These are phyloP conservation scores for Asterophora lycoperdoides DNA, from an alignment of 768 basidiomycete genomes.

Conservation along the genomic window DNA sequence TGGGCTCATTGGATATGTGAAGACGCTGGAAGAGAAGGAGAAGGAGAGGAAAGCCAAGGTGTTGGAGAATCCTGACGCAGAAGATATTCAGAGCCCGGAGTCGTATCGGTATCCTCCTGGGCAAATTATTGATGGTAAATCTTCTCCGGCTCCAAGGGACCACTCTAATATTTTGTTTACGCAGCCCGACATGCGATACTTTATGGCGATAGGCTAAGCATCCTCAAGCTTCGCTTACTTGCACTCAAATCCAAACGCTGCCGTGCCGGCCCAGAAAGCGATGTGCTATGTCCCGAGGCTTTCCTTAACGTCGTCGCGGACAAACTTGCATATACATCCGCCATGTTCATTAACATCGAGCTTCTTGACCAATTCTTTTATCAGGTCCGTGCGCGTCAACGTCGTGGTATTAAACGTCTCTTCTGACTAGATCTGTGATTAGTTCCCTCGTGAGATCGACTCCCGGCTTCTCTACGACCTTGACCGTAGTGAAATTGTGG, in stretches of 20 bases:
- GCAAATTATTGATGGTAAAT: conserved; percentile 86
- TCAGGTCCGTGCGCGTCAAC: conserved; percentile 52
- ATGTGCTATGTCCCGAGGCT: conserved; percentile 91
- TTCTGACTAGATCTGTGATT: conserved; percentile 1
- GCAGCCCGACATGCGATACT: conserved; percentile 90
- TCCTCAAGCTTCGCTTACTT: conserved; percentile 81
- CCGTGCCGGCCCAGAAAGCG: conserved; percentile 79
- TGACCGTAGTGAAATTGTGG: conserved; percentile 83
- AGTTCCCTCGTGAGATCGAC: conserved; percentile 99
- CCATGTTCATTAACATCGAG: conserved; percentile 99
- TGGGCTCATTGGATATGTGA: conserved; percentile 76
- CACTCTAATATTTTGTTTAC: conserved; percentile 12
- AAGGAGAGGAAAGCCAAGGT: conserved; percentile 55
- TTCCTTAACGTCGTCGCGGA: conserved; percentile 97
- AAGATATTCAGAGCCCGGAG: conserved; percentile 48
- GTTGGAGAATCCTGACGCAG: conserved; percentile 33
- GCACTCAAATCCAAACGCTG: conserved; percentile 90
- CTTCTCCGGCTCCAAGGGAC: not conserved
- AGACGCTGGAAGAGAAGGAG: conserved; percentile 72
- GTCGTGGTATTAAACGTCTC: not conserved
- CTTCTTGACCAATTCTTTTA: conserved; percentile 98
- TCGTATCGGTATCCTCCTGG: conserved; percentile 90
- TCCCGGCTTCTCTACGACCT: conserved; percentile 88
- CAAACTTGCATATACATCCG: conserved; percentile 91
- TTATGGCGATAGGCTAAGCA: conserved; percentile 73